Conservation (phyloP, 2,329 filamentous ascomycete species). For the Cladophialophora immunda region DNA sequence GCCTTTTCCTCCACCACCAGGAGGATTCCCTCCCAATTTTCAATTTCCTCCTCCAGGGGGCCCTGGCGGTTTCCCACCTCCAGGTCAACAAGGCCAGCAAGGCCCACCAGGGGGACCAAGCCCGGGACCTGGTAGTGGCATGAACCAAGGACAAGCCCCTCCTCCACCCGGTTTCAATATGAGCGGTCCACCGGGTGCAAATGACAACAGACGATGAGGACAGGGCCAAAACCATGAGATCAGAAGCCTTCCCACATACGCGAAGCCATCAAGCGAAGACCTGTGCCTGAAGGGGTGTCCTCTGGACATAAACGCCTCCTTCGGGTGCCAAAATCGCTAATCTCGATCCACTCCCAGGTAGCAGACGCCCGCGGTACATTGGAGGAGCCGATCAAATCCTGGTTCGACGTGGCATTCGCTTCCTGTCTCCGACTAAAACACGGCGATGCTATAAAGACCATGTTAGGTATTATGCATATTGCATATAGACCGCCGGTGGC, state of each 20-base stretch:
- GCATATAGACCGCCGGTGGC: background rate
- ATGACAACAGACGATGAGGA: constrained; percentile 34
- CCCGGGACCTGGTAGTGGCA: constrained; percentile 40
- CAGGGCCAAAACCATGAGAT: background rate
- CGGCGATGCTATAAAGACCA: background rate
- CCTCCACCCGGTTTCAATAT: constrained; percentile 41
- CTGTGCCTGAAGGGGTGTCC: background rate
- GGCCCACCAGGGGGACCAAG: constrained; percentile 42
- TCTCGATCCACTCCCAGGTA: background rate
- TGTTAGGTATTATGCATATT: background rate
- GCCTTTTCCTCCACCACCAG: constrained; percentile 54
- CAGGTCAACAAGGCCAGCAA: constrained; percentile 40
- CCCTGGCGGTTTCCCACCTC: constrained; percentile 47
- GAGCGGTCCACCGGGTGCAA: constrained; percentile 36
- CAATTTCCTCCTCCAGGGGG: constrained; percentile 53
- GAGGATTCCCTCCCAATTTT: constrained; percentile 63
- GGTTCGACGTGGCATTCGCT: background rate
- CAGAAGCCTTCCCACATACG: background rate
- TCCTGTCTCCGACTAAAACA: background rate
- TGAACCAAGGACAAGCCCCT: constrained; percentile 37
- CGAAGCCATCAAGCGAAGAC: background rate
- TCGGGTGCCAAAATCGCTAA: background rate
- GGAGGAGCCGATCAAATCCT: background rate
- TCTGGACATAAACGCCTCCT: background rate
- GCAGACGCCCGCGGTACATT: background rate